These are phyloP conservation scores for Diplosphaera chodatii DNA, from an alignment of 139 green algal species.

Conservation along the genomic window DNA sequence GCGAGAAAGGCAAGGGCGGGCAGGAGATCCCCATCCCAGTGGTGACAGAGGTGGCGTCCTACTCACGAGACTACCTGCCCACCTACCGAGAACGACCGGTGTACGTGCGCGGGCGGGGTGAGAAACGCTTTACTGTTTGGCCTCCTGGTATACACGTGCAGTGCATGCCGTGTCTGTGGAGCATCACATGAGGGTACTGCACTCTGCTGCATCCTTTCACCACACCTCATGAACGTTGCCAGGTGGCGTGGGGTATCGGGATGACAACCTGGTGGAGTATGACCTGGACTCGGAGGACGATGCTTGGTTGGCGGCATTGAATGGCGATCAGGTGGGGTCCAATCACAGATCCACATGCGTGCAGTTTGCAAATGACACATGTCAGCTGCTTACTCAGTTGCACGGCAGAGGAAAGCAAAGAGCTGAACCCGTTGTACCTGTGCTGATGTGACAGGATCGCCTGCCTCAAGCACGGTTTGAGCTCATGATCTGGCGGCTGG, in stretches of 20 bases:
- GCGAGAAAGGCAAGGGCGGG: slow-evolving; percentile 14
- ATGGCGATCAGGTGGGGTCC: slow-evolving; percentile 65
- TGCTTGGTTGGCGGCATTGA: slow-evolving; percentile 81
- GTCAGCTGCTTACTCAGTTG: too few relatives aligned
- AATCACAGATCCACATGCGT: too few relatives aligned
- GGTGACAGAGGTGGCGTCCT: slow-evolving; percentile 49
- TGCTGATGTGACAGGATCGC: too few relatives aligned
- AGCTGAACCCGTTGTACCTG: too few relatives aligned
- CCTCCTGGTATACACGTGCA: too few relatives aligned
- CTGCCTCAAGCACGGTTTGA: slow-evolving; percentile 40
- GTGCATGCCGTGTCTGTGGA: too few relatives aligned
- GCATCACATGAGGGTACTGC: not conserved
- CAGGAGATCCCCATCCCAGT: slow-evolving; percentile 72
- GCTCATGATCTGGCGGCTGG: slow-evolving; percentile 63
- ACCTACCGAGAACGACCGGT: slow-evolving; percentile 51
- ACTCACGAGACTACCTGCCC: slow-evolving; percentile 74
- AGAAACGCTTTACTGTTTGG: too few relatives aligned
- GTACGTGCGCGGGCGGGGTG: slow-evolving; percentile 68
- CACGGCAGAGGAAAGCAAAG: too few relatives aligned
- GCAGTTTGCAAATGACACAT: too few relatives aligned
- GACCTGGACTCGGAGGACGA: slow-evolving; percentile 93
- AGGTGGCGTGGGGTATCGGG: slow-evolving; percentile 43
- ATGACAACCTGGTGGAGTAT: slow-evolving; percentile 80
- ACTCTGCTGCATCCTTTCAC: not conserved
- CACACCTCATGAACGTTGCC: not conserved